Evolutionary conservation across 1,284 basidiomycete genomes (phyloP).

Genomic region (Xanthoconium separans): DNA sequence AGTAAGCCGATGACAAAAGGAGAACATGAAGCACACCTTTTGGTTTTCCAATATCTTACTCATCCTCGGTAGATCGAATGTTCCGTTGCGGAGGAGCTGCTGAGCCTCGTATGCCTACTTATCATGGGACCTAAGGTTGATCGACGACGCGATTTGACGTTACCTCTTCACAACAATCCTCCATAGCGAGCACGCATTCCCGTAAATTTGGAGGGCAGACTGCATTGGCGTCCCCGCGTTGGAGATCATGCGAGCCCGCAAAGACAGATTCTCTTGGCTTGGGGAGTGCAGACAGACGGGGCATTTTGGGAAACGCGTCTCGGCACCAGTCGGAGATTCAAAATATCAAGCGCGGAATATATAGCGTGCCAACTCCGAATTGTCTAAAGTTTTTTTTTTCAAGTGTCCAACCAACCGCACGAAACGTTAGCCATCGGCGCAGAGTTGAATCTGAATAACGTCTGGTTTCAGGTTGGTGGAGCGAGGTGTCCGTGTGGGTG

Average conservation of each 20-base stretch:
- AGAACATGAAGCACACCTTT: conserved; percentile 40
- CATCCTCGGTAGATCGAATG: conserved; percentile 68
- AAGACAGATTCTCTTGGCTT: conserved; percentile 69
- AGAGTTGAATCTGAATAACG: conserved; percentile 35
- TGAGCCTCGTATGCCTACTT: conserved; percentile 64
- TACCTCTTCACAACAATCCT: conserved; percentile 75
- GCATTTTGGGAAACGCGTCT: conserved; percentile 37
- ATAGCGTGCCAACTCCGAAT: conserved; percentile 13
- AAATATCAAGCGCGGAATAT: conserved; percentile 1
- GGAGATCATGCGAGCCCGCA: conserved; percentile 54
- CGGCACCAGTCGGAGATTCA: conserved; percentile 25
- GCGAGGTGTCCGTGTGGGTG: conserved; percentile 61
- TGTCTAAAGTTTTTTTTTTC: conserved; percentile 11
- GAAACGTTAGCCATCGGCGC: conserved; percentile 41
- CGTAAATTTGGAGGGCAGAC: conserved; percentile 66
- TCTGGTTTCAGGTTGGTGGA: conserved; percentile 68
- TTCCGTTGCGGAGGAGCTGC: conserved; percentile 64
- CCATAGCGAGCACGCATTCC: conserved; percentile 71
- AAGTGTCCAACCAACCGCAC: conserved; percentile 46
- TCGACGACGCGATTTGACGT: background rate
- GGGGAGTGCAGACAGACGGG: conserved; percentile 57
- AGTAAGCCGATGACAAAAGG: conserved; percentile 2
- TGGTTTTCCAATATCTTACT: conserved; percentile 62
- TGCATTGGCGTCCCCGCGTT: conserved; percentile 58
- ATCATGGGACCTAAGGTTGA: background rate